Evolutionary conservation across 1,139 yeast species (phyloP).

Genomic region (Arxiozyma telluris): DNA sequence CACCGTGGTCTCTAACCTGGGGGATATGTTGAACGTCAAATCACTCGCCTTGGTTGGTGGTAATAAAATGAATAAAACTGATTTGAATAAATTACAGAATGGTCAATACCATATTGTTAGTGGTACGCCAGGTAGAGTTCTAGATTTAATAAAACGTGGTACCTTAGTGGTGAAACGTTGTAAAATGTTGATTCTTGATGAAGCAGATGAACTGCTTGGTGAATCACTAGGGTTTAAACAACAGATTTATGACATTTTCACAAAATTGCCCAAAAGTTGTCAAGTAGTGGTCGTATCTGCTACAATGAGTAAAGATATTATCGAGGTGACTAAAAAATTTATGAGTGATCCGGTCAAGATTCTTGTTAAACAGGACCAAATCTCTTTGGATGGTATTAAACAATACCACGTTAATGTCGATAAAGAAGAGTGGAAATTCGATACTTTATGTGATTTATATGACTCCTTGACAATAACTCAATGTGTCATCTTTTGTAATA

Average conservation of each 20-base stretch:
- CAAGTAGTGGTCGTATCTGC: constrained; percentile 96
- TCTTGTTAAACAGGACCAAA: constrained; percentile 81
- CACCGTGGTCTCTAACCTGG: constrained; percentile 72
- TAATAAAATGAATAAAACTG: constrained; percentile 64
- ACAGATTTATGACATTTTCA: constrained; percentile 83
- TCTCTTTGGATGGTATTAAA: constrained; percentile 80
- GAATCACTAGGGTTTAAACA: constrained; percentile 73
- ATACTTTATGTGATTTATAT: constrained; percentile 83
- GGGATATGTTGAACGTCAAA: constrained; percentile 74
- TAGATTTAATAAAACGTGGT: constrained; percentile 79
- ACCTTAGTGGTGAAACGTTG: constrained; percentile 57
- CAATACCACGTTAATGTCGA: constrained; percentile 83
- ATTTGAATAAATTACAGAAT: constrained; percentile 56
- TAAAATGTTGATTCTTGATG: constrained; percentile 81
- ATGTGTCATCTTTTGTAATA: constrained; percentile 92
- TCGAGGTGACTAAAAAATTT: constrained; percentile 78
- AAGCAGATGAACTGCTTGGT: constrained; percentile 86
- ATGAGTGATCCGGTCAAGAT: constrained; percentile 88
- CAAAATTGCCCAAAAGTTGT: constrained; percentile 64
- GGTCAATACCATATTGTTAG: constrained; percentile 82
- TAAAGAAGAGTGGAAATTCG: constrained; percentile 92
- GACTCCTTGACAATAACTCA: constrained; percentile 93
- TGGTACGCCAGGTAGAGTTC: constrained; percentile 94
- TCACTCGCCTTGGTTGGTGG: constrained; percentile 95
- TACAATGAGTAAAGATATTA: constrained; percentile 76